phyloP scores from a whole-genome alignment of 2,329 filamentous ascomycete species.

The Clarireedia homoeocarpa region DNA sequence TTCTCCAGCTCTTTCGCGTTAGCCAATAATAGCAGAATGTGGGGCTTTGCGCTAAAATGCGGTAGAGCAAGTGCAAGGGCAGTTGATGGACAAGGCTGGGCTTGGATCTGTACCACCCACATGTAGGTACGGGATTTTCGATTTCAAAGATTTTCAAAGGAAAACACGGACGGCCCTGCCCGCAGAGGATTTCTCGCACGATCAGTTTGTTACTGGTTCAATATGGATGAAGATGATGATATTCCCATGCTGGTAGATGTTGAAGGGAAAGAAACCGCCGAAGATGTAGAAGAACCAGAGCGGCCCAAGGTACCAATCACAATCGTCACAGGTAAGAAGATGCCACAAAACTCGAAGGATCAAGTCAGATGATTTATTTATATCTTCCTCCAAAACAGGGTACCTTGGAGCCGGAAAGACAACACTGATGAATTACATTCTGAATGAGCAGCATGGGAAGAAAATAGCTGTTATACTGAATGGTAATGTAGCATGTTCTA shows the following conservation, averaged over 20 bases:
- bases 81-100: not conserved
- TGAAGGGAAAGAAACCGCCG: slow-evolving; percentile 28
- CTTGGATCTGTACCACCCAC: not conserved
- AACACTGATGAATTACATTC: slow-evolving; percentile 89
- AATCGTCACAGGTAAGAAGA: slow-evolving; percentile 63
- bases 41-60: not conserved
- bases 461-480: slow-evolving; percentile 98
- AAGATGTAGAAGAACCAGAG: slow-evolving; percentile 40
- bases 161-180: too few species aligned
- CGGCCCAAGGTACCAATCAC: slow-evolving; percentile 70
- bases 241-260: slow-evolving; percentile 57
- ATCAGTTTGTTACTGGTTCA: not conserved
- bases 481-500: slow-evolving; percentile 41
- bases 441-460: slow-evolving; percentile 92
- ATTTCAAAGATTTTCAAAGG: not conserved
- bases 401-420: slow-evolving; percentile 96
- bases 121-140: not conserved
- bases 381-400: slow-evolving; percentile 41
- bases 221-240: slow-evolving; percentile 56
- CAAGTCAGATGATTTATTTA: not conserved
- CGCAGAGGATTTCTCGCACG: not conserved
- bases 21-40: slow-evolving; percentile 1
- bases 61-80: not conserved
- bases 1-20: slow-evolving; percentile 2
- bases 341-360: not conserved